Conservation (phyloP, 495 filamentous ascomycete species). For the Aspergillus incahuasiensis region DNA sequence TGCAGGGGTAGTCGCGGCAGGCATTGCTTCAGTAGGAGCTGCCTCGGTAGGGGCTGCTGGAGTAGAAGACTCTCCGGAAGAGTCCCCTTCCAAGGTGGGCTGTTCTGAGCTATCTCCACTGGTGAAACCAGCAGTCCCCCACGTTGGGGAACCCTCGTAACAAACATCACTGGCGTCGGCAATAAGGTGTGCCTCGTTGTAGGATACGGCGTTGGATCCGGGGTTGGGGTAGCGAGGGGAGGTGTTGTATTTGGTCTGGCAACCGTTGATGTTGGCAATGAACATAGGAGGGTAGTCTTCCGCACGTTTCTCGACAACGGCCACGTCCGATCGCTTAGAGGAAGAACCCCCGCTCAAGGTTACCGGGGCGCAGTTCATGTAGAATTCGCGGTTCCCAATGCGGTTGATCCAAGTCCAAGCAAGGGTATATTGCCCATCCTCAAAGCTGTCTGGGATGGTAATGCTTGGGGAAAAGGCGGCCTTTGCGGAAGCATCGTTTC, state of each 20-base stretch:
- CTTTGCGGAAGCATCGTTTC: slow-evolving; percentile 12
- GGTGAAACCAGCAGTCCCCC: slow-evolving; percentile 22
- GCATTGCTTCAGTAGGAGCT: slow-evolving; percentile 10
- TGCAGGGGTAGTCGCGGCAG: slow-evolving; percentile 10
- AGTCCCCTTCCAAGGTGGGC: slow-evolving; percentile 9
- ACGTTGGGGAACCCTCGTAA: slow-evolving; percentile 26
- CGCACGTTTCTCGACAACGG: slow-evolving; percentile 30
- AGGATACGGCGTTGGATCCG: slow-evolving; percentile 53
- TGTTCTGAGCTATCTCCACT: slow-evolving; percentile 10
- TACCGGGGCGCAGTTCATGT: slow-evolving; percentile 87
- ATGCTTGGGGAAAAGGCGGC: slow-evolving; percentile 37
- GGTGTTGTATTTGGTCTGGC: slow-evolving; percentile 49
- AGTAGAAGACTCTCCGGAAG: slow-evolving; percentile 11
- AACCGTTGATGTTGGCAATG: slow-evolving; percentile 68
- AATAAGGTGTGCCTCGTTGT: slow-evolving; percentile 24
- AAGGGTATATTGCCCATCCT: slow-evolving; percentile 56
- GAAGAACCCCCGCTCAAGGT: slow-evolving; percentile 51
- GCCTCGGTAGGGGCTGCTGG: slow-evolving; percentile 4
- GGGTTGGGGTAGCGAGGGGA: slow-evolving; percentile 70
- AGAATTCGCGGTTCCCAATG: slow-evolving; percentile 84
- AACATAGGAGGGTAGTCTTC: slow-evolving; percentile 71
- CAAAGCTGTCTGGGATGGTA: slow-evolving; percentile 40
- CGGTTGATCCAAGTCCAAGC: slow-evolving; percentile 94
- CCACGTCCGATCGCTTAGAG: slow-evolving; percentile 31
- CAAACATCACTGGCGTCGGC: slow-evolving; percentile 27